phyloP scores from a whole-genome alignment of 1,284 basidiomycete species.

The Cutaneotrichosporon arboriforme region DNA sequence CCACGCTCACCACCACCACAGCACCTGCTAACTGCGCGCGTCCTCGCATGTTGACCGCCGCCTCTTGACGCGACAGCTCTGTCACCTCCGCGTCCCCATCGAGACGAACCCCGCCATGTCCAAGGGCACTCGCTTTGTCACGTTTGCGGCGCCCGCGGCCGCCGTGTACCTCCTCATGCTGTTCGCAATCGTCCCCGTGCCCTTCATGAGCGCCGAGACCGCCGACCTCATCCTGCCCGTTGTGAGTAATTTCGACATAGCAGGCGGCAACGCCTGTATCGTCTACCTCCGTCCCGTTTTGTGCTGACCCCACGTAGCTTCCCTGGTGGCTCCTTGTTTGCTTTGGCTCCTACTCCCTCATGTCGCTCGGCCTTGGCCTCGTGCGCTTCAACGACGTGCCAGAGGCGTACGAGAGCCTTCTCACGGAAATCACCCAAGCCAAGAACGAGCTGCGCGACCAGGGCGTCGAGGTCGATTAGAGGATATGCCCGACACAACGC shows the following conservation, averaged over 20 bases:
- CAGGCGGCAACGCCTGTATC: background rate
- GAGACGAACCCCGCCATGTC: slow-evolving; percentile 50
- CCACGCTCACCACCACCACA: background rate
- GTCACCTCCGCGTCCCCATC: too few relatives aligned
- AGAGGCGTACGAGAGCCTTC: slow-evolving; percentile 65
- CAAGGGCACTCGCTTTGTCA: slow-evolving; percentile 55
- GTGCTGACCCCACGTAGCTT: slow-evolving; percentile 51
- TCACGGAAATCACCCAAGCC: slow-evolving; percentile 59
- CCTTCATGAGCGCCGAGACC: slow-evolving; percentile 53
- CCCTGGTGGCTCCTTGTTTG: slow-evolving; percentile 71
- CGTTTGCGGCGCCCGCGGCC: slow-evolving; percentile 50
- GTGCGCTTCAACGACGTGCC: slow-evolving; percentile 67
- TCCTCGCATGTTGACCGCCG: background rate
- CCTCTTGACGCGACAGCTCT: background rate
- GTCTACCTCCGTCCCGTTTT: background rate
- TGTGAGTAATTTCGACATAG: slow-evolving; percentile 46
- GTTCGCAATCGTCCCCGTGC: slow-evolving; percentile 56
- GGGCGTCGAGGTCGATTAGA: slow-evolving; percentile 64
- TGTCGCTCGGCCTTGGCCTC: slow-evolving; percentile 65
- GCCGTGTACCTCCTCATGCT: slow-evolving; percentile 57
- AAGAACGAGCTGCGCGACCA: slow-evolving; percentile 63
- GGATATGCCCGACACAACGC: background rate
- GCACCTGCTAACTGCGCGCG: background rate
- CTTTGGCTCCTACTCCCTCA: slow-evolving; percentile 68
- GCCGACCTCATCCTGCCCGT: slow-evolving; percentile 58